These are phyloP conservation scores for Lithohypha guttulata DNA, from an alignment of 2,329 filamentous ascomycete genomes.

Conservation along the genomic window DNA sequence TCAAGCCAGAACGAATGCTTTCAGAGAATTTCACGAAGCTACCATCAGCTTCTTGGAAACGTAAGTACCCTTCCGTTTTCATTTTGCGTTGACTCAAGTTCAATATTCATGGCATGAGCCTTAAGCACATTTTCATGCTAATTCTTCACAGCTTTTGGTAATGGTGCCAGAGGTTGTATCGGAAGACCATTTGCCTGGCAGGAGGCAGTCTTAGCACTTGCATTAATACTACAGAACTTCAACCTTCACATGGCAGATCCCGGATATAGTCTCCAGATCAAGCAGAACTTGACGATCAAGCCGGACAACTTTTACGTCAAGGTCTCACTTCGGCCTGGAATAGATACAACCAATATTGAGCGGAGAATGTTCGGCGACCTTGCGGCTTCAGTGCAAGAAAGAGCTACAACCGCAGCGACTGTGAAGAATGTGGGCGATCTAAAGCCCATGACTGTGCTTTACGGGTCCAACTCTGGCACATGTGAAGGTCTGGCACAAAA, in stretches of 20 bases:
- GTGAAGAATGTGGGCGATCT: conserved; percentile 15
- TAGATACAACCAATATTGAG: conserved; percentile 36
- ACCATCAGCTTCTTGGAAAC: conserved; percentile 56
- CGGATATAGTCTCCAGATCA: conserved; percentile 30
- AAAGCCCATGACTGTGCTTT: conserved; percentile 54
- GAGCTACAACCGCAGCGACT: background rate
- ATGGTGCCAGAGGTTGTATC: conserved; percentile 60
- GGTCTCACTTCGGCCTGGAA: conserved; percentile 42
- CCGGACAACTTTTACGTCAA: conserved; percentile 51
- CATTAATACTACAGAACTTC: conserved; percentile 60
- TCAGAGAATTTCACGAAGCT: conserved; percentile 57
- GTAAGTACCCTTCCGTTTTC: too few species aligned
- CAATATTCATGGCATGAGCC: too few species aligned
- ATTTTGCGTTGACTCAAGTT: too few species aligned
- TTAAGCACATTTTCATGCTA: too few species aligned
- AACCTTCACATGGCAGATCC: conserved; percentile 54
- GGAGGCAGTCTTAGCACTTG: conserved; percentile 52
- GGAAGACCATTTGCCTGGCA: conserved; percentile 66
- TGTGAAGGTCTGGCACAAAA: conserved; percentile 59
- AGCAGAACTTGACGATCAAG: conserved; percentile 32
- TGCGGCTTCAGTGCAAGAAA: background rate
- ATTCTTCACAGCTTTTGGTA: too few species aligned
- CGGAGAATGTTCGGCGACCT: conserved; percentile 23
- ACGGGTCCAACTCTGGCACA: conserved; percentile 65
- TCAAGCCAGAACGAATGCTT: conserved; percentile 61